These are phyloP conservation scores for Pythium monospermum DNA, from an alignment of 352 stramenopile species.

Conservation along the genomic window DNA sequence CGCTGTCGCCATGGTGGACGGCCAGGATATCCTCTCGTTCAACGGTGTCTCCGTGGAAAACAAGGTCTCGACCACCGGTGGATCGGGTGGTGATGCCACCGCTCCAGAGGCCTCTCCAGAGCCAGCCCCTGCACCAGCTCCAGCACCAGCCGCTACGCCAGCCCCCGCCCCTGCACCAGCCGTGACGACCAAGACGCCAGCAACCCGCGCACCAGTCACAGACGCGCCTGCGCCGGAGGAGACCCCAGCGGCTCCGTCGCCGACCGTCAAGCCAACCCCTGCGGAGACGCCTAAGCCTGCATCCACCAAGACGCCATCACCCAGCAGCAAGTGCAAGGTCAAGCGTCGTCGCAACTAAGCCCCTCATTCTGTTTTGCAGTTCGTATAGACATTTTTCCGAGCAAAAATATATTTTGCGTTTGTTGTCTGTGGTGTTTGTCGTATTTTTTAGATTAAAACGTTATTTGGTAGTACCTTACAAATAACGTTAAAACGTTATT, in stretches of 20 bases:
- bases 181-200: background rate
- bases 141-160: background rate
- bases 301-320: background rate
- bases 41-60: constrained; percentile 61
- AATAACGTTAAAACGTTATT: background rate
- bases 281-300: background rate
- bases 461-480: background rate
- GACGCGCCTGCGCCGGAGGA: too few species aligned
- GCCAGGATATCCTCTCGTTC: constrained; percentile 57
- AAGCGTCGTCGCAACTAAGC: background rate
- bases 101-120: background rate
- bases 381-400: too few species aligned
- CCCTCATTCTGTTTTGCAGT: background rate
- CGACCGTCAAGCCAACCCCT: background rate
- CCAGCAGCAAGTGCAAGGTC: background rate
- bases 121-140: background rate
- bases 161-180: background rate
- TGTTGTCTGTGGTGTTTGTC: too few species aligned
- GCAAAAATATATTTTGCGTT: too few species aligned
- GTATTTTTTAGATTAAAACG: too few species aligned
- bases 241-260: background rate
- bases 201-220: background rate
- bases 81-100: constrained; percentile 1
- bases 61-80: constrained; percentile 28
- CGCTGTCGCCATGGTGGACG: constrained; percentile 38